Conservation (phyloP, 495 filamentous ascomycete species). For the Penicillium argentinense region DNA sequence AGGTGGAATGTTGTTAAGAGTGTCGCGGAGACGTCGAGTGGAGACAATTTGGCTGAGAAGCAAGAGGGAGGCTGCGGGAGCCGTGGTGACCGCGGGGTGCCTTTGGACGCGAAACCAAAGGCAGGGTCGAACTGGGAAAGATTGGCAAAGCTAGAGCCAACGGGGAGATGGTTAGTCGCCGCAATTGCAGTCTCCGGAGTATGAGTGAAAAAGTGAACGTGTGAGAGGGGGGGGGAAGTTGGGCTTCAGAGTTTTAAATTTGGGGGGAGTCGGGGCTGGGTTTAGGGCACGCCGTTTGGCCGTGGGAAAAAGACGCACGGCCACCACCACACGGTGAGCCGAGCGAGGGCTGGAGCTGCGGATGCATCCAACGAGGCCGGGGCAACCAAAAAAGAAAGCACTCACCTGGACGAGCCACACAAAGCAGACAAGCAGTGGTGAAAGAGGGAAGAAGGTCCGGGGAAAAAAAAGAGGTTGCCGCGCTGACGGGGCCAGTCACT, state of each 20-base stretch:
- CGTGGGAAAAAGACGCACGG: slow-evolving; percentile 8
- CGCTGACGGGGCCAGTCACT: no score
- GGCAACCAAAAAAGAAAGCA: slow-evolving; percentile 3
- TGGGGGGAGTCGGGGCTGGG: slow-evolving; percentile 9
- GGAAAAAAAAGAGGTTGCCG: slow-evolving; percentile 3
- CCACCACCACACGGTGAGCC: neutral
- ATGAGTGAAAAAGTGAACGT: slow-evolving; percentile 27
- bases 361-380: neutral
- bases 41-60: slow-evolving; percentile 80
- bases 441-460: neutral
- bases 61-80: slow-evolving; percentile 61
- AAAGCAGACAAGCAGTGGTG: neutral
- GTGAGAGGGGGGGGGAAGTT: slow-evolving; percentile 8
- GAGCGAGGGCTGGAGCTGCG: neutral
- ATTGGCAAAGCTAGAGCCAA: slow-evolving; percentile 4
- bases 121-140: slow-evolving; percentile 29
- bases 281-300: slow-evolving; percentile 23
- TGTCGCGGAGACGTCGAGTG: slow-evolving; percentile 56
- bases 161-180: neutral
- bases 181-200: neutral
- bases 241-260: slow-evolving; percentile 22
- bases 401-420: slow-evolving; percentile 9
- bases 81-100: slow-evolving; percentile 68
- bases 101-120: slow-evolving; percentile 70
- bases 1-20: slow-evolving; percentile 69